Evolutionary conservation across 768 basidiomycete species (phyloP).

Genomic region (Artomyces pyxidatus): DNA sequence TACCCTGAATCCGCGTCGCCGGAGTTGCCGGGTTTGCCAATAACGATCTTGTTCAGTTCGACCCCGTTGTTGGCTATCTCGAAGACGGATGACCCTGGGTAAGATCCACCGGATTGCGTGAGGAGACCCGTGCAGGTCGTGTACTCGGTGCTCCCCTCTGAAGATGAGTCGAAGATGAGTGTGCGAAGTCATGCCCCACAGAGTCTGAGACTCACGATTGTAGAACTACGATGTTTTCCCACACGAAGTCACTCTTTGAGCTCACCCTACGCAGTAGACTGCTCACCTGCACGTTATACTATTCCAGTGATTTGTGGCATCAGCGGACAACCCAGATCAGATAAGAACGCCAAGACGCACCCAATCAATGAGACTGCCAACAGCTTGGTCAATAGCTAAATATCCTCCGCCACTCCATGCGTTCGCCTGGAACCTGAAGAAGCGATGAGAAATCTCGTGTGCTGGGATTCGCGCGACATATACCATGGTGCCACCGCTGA

Average conservation of each 20-base stretch:
- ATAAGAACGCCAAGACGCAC: constrained; percentile 24
- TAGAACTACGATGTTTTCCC: constrained; percentile 31
- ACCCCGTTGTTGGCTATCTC: constrained; percentile 51
- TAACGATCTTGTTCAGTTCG: constrained; percentile 54
- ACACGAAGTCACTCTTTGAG: neutral
- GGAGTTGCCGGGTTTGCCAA: constrained; percentile 59
- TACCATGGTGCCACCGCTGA: constrained; percentile 39
- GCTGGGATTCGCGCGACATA: neutral
- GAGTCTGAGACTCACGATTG: constrained; percentile 18
- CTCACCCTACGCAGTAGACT: neutral
- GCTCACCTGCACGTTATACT: constrained; percentile 37
- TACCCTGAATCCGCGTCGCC: constrained; percentile 41
- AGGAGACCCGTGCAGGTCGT: constrained; percentile 32
- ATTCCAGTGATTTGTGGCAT: too few species aligned
- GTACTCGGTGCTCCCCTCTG: constrained; percentile 32
- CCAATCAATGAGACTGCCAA: constrained; percentile 39
- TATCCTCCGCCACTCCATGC: constrained; percentile 34
- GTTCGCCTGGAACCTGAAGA: constrained; percentile 26
- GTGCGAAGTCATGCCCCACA: neutral
- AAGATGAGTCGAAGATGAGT: neutral
- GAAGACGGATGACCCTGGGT: constrained; percentile 38
- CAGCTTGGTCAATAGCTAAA: constrained; percentile 27
- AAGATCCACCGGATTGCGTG: constrained; percentile 29
- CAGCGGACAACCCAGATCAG: too few species aligned
- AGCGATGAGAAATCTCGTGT: neutral